Base-by-base conservation (phyloP, 345 rosid genomes). In the Punica granatum region DNA sequence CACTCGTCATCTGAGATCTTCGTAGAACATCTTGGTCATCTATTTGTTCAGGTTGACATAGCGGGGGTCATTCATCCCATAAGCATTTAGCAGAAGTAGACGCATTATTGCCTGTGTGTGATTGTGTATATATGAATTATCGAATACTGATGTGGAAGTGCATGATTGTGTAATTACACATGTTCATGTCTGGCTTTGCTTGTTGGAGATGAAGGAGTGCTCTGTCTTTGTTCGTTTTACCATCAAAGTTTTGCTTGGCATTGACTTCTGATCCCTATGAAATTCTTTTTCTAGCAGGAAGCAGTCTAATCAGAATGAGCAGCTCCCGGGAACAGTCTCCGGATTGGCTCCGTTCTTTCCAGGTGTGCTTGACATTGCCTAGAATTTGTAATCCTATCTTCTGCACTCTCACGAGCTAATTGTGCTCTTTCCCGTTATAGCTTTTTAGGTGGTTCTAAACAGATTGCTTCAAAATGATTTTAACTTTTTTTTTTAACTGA, bases 241-340 rank as follows among this genome's bases (percentile, higher is more conserved):
- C 33, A 21, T 33, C 12, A 33, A 28, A 6, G 2, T 62, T 35
- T 15, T 7, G 7, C 37, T 60, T 32, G 41, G 8, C 18, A 32
- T 32, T 32, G 43, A 51, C 28, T 46, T 23, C 39, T 34, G 65
- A 62, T 14, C 58, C 21, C 54, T 62, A 19, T 62, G 30, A 23
- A 34, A 33, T 63, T 18, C 7, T 31, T 63, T 36, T 63, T 10
- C 48, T 0, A 36, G 19, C 66, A 63, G 66, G 33, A 10, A 7
- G 6, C 3, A 28, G 31, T 39, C 31, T 13, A 37, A 37, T 42
- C 67, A 71, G 43, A 54, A 88, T 90, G 95, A 84, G 87, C 73
- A 75, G 78, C 76, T 82, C 90, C 28, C 77, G 95, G 66, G 92
- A 85, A 76, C 82, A 77, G 73, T 88, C 97, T 78, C 92, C 97